Conservation (phyloP, 2,329 filamentous ascomycete species). For the Claviceps sp. region DNA sequence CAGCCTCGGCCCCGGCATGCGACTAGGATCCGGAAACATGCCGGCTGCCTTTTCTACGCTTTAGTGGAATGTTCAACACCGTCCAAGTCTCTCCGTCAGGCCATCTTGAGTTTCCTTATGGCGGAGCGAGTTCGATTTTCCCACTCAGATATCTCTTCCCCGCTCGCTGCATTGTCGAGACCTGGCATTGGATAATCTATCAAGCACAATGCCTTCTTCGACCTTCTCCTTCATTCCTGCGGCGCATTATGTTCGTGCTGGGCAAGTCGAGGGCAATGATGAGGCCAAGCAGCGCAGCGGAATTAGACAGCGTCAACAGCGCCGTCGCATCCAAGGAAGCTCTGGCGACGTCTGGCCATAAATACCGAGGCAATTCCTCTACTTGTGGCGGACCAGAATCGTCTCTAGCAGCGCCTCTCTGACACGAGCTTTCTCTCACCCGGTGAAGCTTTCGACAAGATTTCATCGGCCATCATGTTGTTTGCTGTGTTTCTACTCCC, state of each 20-base stretch:
- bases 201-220: neutral
- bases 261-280: neutral
- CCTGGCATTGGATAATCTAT: too few relatives aligned
- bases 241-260: neutral
- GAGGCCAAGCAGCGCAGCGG: neutral
- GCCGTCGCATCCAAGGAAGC: slow-evolving; percentile 6
- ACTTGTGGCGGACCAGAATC: slow-evolving; percentile 1
- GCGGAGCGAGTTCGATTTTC: too few relatives aligned
- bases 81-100: too few relatives aligned
- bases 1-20: too few relatives aligned
- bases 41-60: too few relatives aligned
- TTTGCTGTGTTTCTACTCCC: slow-evolving; percentile 7
- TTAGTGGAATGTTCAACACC: too few relatives aligned
- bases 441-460: slow-evolving; percentile 6
- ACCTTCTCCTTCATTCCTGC: neutral
- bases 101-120: too few relatives aligned
- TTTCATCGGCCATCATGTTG: slow-evolving; percentile 8
- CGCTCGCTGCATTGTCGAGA: too few relatives aligned
- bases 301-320: slow-evolving; percentile 5
- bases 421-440: neutral
- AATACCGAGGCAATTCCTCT: slow-evolving; percentile 16
- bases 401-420: neutral
- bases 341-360: slow-evolving; percentile 11
- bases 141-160: too few relatives aligned
- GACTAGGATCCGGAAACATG: too few relatives aligned